Conservation (phyloP, 2,329 filamentous ascomycete species). For the Huntiella omanensis region DNA sequence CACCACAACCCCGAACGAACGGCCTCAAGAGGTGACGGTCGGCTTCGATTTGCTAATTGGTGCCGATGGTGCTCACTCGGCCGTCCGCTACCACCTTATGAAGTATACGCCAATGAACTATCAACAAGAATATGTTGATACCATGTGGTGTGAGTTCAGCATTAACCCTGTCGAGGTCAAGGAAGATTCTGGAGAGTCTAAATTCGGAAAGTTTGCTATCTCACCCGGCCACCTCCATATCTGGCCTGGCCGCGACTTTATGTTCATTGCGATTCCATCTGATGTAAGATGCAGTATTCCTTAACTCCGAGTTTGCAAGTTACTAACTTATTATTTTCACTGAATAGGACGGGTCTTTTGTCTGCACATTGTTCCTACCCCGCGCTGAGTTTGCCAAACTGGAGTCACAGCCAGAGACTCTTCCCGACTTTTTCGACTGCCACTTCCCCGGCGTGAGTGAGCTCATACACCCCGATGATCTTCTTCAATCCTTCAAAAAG, state of each 20-base stretch:
- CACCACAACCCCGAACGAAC: slow-evolving; percentile 12
- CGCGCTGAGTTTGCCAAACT: slow-evolving; percentile 48
- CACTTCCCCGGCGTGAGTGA: slow-evolving; percentile 75
- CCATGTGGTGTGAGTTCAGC: slow-evolving; percentile 90
- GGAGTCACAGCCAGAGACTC: slow-evolving; percentile 37
- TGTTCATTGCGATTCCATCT: slow-evolving; percentile 94
- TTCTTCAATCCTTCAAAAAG: slow-evolving; percentile 53
- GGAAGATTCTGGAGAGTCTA: slow-evolving; percentile 15
- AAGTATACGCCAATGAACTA: slow-evolving; percentile 85
- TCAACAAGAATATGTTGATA: slow-evolving; percentile 86
- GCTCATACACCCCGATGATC: slow-evolving; percentile 46
- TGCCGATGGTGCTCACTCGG: slow-evolving; percentile 86
- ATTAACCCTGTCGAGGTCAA: slow-evolving; percentile 40
- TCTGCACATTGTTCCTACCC: slow-evolving; percentile 82
- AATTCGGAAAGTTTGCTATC: slow-evolving; percentile 44
- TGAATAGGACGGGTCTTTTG: slow-evolving; percentile 66
- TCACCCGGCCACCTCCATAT: slow-evolving; percentile 92
- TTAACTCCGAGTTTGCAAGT: not conserved
- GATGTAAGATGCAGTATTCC: slow-evolving; percentile 24
- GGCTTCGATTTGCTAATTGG: slow-evolving; percentile 87
- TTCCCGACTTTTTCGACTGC: slow-evolving; percentile 57
- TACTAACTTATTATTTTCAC: not conserved
- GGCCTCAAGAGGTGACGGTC: slow-evolving; percentile 58
- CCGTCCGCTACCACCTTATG: slow-evolving; percentile 85
- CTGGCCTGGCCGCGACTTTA: slow-evolving; percentile 83